Base-by-base conservation (phyloP, 2,329 filamentous ascomycete genomes). In the Coniochaeta sp. region DNA sequence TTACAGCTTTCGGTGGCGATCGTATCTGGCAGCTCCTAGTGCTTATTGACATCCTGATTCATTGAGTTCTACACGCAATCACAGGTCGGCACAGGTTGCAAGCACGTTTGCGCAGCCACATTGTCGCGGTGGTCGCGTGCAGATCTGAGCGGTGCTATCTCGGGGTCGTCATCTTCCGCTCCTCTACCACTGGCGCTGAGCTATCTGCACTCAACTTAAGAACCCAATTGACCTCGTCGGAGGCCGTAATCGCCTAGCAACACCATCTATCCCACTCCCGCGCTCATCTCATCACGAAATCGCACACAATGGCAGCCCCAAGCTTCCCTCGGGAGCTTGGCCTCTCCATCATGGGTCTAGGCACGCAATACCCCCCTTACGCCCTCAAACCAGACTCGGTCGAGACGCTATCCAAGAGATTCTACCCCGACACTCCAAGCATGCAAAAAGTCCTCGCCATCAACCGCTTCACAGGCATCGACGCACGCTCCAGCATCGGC, bases 391-490 rank as follows among this genome's bases (percentile, higher is more conserved):
- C 83, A 17, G 72, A 77, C 62, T 77, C 78, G 47, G 66, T 89
- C 19, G 77, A 83, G 43, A 79, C 72, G 6, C 69, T 89, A 16
- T 78, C 78, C 61, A 73, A 81, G 60, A 79, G 77, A 28, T 86
- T 81, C 74, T 86, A 88, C 67, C 82, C 82, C 38, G 79, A 84
- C 6, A 80, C 82, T 28, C 64, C 16, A 64, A 88, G 84, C 36
- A 85, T 88, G 80, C 76, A 77, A 62, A 88, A 88, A 68, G 80
- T 88, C 28, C 78, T 85, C 59, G 75, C 78, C 17, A 87, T 88
- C 69, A 89, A 88, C 72, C 77, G 79, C 60, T 87, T 79, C 66
- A 89, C 86, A 1, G 86, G 86, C 62, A 88, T 88, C 62, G 85
- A 87, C 58, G 74, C 77, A 34, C 81, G 86, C 58, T 85, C 85